Conservation (phyloP, 768 basidiomycete genomes). For the Kondoa subrosea region DNA sequence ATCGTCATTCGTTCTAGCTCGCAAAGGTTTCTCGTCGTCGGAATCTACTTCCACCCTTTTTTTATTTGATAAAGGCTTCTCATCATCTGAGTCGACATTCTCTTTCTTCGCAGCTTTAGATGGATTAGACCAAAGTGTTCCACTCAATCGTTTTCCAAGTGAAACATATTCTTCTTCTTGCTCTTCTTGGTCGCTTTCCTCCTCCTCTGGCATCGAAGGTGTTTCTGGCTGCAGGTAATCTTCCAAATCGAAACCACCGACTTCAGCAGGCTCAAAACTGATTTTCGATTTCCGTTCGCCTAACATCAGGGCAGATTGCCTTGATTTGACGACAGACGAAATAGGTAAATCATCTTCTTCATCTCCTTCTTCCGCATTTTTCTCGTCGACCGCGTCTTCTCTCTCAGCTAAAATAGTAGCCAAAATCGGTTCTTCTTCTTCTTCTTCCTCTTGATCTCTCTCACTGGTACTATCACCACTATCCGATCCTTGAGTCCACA, state of each 20-base stretch:
- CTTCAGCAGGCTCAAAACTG: neutral
- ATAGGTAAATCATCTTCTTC: neutral
- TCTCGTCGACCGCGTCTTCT: slow-evolving; percentile 3
- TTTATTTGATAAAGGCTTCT: neutral
- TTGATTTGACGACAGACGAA: neutral
- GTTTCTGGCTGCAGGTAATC: neutral
- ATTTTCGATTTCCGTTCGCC: neutral
- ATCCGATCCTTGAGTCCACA: neutral
- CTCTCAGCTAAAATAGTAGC: neutral
- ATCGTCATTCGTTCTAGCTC: neutral
- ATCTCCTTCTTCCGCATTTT: neutral
- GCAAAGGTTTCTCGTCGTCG: neutral
- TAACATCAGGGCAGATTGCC: neutral
- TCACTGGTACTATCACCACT: neutral
- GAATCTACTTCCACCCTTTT: neutral
- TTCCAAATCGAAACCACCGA: neutral
- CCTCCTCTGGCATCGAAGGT: neutral
- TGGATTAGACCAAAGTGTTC: neutral
- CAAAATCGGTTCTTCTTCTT: neutral
- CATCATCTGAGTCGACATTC: neutral
- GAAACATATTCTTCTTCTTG: neutral
- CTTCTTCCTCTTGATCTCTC: neutral
- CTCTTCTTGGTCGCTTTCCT: neutral
- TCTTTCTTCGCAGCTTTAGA: neutral
- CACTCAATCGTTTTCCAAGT: neutral